A percentile compares a stretch with the other conserved stretches of the same genome.
Conservation (phyloP, 2,329 filamentous ascomycete species). For the Fusarium metavorans region DNA sequence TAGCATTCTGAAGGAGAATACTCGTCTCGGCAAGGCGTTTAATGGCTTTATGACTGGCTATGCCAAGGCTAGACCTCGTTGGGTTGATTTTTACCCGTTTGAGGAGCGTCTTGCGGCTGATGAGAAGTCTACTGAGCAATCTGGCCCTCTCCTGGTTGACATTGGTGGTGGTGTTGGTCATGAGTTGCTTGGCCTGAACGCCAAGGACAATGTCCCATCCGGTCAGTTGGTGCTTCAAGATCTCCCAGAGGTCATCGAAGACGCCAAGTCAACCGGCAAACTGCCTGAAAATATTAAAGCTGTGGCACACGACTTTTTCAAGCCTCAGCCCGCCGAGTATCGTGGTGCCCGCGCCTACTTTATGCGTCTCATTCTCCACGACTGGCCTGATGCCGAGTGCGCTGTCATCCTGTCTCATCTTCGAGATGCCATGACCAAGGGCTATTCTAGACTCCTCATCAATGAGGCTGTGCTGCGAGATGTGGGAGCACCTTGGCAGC, state of each 20-base stretch:
- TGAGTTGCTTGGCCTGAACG: constrained; percentile 8
- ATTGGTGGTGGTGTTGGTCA: constrained; percentile 24
- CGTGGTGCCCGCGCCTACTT: constrained; percentile 55
- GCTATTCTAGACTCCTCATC: constrained; percentile 37
- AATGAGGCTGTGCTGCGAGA: constrained; percentile 30
- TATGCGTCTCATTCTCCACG: constrained; percentile 60
- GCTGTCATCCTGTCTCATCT: constrained; percentile 45
- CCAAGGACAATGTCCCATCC: neutral
- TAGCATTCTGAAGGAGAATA: constrained; percentile 46
- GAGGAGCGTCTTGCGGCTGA: constrained; percentile 14
- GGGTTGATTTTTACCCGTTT: constrained; percentile 44
- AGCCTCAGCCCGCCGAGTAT: constrained; percentile 33
- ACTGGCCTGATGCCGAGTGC: constrained; percentile 58
- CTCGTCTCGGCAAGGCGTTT: constrained; percentile 47
- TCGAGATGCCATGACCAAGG: constrained; percentile 29
- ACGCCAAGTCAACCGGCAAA: constrained; percentile 2
- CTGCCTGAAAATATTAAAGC: constrained; percentile 11
- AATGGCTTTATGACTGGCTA: constrained; percentile 52
- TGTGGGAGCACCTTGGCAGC: constrained; percentile 30
- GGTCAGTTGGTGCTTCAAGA: constrained; percentile 21
- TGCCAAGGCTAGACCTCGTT: constrained; percentile 49
- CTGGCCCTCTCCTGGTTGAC: constrained; percentile 24
- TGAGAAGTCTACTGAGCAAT: neutral
- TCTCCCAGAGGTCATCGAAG: constrained; percentile 16
- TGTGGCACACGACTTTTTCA: constrained; percentile 42